phyloP scores from a whole-genome alignment of 352 stramenopile species.

The Phytophthora fragariaefolia region DNA sequence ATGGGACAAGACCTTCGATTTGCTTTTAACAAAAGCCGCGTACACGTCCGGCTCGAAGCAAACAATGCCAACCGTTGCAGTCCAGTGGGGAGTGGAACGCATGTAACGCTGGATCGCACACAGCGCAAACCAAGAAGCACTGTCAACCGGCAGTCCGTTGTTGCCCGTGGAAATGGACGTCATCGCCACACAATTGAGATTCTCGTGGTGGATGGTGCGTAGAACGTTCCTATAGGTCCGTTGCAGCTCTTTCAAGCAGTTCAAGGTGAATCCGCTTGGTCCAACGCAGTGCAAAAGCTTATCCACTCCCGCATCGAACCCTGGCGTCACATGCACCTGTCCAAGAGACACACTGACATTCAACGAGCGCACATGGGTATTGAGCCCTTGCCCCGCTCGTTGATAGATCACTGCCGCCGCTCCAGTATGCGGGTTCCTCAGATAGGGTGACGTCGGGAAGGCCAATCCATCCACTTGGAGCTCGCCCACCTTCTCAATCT shows the following conservation, averaged over 20 bases:
- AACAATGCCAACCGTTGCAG: conserved; percentile 55
- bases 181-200: conserved; percentile 58
- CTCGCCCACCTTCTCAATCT: conserved; percentile 34
- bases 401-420: conserved; percentile 39
- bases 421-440: conserved; percentile 40
- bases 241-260: conserved; percentile 35
- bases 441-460: conserved; percentile 35
- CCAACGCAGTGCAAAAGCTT: conserved; percentile 70
- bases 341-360: conserved; percentile 34
- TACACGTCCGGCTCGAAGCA: conserved; percentile 55
- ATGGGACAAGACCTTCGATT: conserved; percentile 24
- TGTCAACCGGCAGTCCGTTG: conserved; percentile 47
- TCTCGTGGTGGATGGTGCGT: conserved; percentile 41
- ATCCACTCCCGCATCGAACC: conserved; percentile 56
- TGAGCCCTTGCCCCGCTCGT: conserved; percentile 35
- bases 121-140: conserved; percentile 49
- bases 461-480: conserved; percentile 42
- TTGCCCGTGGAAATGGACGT: conserved; percentile 76
- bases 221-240: conserved; percentile 49
- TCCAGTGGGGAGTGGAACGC: conserved; percentile 46
- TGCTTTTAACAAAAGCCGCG: conserved; percentile 44
- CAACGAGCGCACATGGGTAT: conserved; percentile 28
- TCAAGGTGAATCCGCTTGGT: conserved; percentile 41
- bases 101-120: conserved; percentile 62
- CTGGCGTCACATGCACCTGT: conserved; percentile 49